phyloP scores from a whole-genome alignment of 768 basidiomycete genomes.

The Rhodotorula kratochvilovae region DNA sequence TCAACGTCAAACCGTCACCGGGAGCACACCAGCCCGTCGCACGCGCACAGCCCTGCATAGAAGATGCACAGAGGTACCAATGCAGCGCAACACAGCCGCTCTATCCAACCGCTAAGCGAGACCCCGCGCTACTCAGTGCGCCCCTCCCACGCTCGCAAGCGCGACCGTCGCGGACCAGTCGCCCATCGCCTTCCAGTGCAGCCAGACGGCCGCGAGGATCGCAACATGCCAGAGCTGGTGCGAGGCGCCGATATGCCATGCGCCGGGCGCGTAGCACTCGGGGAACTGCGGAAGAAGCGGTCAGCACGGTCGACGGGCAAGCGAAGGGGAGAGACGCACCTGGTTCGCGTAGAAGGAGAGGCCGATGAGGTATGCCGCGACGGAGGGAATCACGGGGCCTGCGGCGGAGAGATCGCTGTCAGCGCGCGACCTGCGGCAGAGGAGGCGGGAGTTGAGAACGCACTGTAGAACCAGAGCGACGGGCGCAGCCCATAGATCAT shows the following conservation, averaged over 20 bases:
- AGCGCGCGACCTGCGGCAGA: not conserved
- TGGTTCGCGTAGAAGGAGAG: conserved; percentile 37
- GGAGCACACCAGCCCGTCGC: too few relatives aligned
- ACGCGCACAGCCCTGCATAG: too few relatives aligned
- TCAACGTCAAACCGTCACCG: too few relatives aligned
- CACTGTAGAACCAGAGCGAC: conserved; percentile 40
- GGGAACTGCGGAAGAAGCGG: conserved; percentile 16
- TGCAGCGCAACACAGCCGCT: too few relatives aligned
- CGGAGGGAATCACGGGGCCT: conserved; percentile 33
- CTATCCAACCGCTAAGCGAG: too few relatives aligned
- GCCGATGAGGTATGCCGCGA: conserved; percentile 32
- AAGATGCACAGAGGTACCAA: too few relatives aligned
- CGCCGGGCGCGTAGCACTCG: conserved; percentile 21
- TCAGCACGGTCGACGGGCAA: not conserved
- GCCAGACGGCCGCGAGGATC: conserved; percentile 38
- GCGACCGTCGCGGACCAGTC: conserved; percentile 14
- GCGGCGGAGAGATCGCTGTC: not conserved
- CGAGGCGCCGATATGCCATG: conserved; percentile 19
- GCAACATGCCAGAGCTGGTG: conserved; percentile 10
- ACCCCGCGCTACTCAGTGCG: too few relatives aligned
- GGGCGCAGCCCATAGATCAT: conserved; percentile 24
- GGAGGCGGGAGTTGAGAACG: not conserved
- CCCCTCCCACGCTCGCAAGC: not conserved
- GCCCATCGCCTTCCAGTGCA: conserved; percentile 35
- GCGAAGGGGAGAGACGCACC: not conserved